Evolutionary conservation across 192 early-diverging fungal species (phyloP).

Genomic region (Geosiphon pyriformis): DNA sequence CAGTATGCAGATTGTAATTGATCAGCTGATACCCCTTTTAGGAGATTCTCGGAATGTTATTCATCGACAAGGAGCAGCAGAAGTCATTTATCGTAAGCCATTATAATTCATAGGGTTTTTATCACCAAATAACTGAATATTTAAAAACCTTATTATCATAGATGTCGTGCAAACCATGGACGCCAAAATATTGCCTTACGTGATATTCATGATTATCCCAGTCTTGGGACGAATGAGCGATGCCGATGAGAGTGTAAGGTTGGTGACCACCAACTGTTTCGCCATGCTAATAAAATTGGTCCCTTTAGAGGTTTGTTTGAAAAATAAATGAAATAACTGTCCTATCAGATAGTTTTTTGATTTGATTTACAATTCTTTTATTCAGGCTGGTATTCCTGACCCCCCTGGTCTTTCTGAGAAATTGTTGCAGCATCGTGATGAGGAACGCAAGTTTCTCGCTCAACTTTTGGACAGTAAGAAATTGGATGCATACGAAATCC

Average conservation of each 20-base stretch:
- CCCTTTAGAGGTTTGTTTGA: slow-evolving; percentile 68
- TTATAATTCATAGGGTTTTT: neutral
- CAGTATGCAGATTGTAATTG: slow-evolving; percentile 80
- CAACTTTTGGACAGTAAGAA: slow-evolving; percentile 89
- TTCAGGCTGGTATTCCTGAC: slow-evolving; percentile 79
- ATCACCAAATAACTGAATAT: too few relatives aligned
- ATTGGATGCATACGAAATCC: slow-evolving; percentile 81
- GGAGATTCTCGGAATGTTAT: slow-evolving; percentile 61
- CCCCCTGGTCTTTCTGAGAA: slow-evolving; percentile 79
- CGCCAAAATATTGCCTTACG: slow-evolving; percentile 84
- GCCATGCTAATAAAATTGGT: slow-evolving; percentile 92
- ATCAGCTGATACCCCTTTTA: slow-evolving; percentile 67
- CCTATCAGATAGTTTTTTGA: neutral
- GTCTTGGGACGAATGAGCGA: slow-evolving; percentile 97
- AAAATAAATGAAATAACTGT: neutral
- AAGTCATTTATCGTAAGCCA: slow-evolving; percentile 42
- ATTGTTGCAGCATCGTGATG: slow-evolving; percentile 72
- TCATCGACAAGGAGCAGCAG: slow-evolving; percentile 83
- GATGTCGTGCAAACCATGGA: slow-evolving; percentile 76
- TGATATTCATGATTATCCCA: slow-evolving; percentile 96
- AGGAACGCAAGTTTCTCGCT: slow-evolving; percentile 89
- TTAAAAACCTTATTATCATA: slow-evolving; percentile 51
- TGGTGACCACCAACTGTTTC: slow-evolving; percentile 91
- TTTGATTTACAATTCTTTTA: neutral
- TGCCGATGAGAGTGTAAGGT: slow-evolving; percentile 79